Evolutionary conservation across 1,284 basidiomycete species (phyloP).

Genomic region (Puccinia coronata): DNA sequence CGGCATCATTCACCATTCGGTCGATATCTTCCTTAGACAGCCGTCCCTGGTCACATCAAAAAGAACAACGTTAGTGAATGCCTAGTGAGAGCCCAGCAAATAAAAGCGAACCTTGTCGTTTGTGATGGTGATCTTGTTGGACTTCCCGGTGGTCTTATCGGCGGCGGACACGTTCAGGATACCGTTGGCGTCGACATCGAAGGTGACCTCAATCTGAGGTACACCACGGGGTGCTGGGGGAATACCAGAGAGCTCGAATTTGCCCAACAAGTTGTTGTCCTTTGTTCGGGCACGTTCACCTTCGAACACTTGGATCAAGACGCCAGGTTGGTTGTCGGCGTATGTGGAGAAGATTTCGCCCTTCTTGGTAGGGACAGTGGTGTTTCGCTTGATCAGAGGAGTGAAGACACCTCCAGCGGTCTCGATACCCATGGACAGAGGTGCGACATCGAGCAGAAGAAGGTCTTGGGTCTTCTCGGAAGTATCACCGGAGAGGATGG

Average conservation of each 20-base stretch:
- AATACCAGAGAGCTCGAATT: constrained; percentile 97
- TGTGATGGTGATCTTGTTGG: constrained; percentile 79
- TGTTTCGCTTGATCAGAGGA: constrained; percentile 95
- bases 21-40: constrained; percentile 98
- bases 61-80: constrained; percentile 50
- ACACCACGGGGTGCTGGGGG: constrained; percentile 98
- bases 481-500: constrained; percentile 95
- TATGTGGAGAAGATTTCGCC: constrained; percentile 98
- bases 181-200: constrained; percentile 83
- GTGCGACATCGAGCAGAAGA: constrained; percentile 93
- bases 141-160: constrained; percentile 98
- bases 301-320: constrained; percentile 98
- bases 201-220: constrained; percentile 90
- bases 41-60: constrained; percentile 66
- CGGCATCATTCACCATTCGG: constrained; percentile 92
- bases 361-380: constrained; percentile 98
- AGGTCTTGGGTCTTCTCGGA: constrained; percentile 98
- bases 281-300: constrained; percentile 98
- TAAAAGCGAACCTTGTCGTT: constrained; percentile 79
- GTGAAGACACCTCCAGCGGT: constrained; percentile 99
- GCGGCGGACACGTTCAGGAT: constrained; percentile 94
- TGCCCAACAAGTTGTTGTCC: constrained; percentile 99
- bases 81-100: not conserved
- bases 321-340: constrained; percentile 98
- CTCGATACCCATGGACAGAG: constrained; percentile 84